A percentile compares a stretch with the other conserved stretches of the same genome.
phyloP scores from a whole-genome alignment of 2,329 filamentous ascomycete species.

The Xylaria sp. region DNA sequence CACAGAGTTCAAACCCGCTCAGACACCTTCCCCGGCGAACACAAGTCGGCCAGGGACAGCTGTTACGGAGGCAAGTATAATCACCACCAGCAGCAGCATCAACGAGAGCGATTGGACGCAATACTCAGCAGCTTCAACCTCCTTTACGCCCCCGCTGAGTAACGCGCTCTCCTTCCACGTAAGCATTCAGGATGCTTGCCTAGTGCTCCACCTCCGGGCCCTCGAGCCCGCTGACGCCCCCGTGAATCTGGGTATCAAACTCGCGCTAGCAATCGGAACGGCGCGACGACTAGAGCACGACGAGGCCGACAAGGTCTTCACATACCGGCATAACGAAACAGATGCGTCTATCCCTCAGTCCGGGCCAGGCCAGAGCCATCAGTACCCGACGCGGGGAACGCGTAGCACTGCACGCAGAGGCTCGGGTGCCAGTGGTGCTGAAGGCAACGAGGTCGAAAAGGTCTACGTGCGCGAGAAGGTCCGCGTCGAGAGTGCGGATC shows the following conservation, averaged over 20 bases:
- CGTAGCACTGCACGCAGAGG: slow-evolving; percentile 29
- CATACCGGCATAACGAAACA: slow-evolving; percentile 56
- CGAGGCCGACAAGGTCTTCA: slow-evolving; percentile 82
- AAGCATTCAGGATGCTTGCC: slow-evolving; percentile 73
- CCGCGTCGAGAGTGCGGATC: slow-evolving; percentile 87
- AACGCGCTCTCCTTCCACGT: slow-evolving; percentile 79
- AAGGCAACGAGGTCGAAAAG: slow-evolving; percentile 57
- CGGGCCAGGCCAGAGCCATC: slow-evolving; percentile 14
- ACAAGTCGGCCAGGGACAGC: slow-evolving; percentile 29
- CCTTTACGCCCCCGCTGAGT: slow-evolving; percentile 58
- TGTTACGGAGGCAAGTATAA: slow-evolving; percentile 20
- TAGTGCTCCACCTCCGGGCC: slow-evolving; percentile 76
- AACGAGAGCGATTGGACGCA: slow-evolving; percentile 52
- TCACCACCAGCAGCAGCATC: slow-evolving; percentile 31
- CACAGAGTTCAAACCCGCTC: slow-evolving; percentile 36
- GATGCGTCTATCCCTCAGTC: slow-evolving; percentile 39
- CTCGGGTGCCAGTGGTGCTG: background rate
- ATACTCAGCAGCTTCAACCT: slow-evolving; percentile 47
- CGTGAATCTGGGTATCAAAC: slow-evolving; percentile 71
- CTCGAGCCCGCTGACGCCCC: slow-evolving; percentile 74
- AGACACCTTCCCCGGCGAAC: background rate
- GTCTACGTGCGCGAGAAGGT: slow-evolving; percentile 92
- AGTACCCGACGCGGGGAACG: slow-evolving; percentile 28
- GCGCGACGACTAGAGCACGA: slow-evolving; percentile 75
- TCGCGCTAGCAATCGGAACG: slow-evolving; percentile 75